These are phyloP conservation scores for Ceratocystis diversiconidia DNA, from an alignment of 2,329 filamentous ascomycete species.

Conservation along the genomic window DNA sequence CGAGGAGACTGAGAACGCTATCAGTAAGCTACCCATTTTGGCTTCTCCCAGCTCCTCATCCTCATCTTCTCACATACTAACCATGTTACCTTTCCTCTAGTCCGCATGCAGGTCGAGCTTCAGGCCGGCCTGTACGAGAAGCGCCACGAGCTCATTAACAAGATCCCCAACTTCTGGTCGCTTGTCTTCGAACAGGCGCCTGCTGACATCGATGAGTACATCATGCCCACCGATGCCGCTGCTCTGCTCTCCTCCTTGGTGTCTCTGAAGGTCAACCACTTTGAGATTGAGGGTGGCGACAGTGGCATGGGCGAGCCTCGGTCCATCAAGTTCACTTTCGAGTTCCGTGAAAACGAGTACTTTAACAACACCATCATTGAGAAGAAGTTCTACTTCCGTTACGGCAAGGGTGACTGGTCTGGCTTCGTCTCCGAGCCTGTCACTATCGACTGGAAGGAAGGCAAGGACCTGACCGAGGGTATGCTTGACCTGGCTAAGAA, in stretches of 20 bases:
- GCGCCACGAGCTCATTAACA: slow-evolving; percentile 53
- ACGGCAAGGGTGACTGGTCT: slow-evolving; percentile 49
- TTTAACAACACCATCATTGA: slow-evolving; percentile 66
- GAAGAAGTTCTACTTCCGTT: slow-evolving; percentile 85
- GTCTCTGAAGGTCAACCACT: slow-evolving; percentile 59
- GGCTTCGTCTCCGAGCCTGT: slow-evolving; percentile 82
- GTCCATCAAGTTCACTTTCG: slow-evolving; percentile 61
- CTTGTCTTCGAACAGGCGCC: slow-evolving; percentile 81
- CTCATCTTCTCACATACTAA: slow-evolving; percentile 16
- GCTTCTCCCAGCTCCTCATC: slow-evolving; percentile 9
- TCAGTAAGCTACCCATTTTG: slow-evolving; percentile 44
- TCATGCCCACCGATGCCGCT: slow-evolving; percentile 65
- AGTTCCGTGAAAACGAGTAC: slow-evolving; percentile 67
- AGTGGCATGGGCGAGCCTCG: slow-evolving; percentile 58
- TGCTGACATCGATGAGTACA: slow-evolving; percentile 72
- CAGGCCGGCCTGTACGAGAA: slow-evolving; percentile 60
- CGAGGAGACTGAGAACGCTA: slow-evolving; percentile 66
- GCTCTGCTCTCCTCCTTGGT: slow-evolving; percentile 56
- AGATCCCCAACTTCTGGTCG: slow-evolving; percentile 87
- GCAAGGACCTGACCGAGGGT: slow-evolving; percentile 70
- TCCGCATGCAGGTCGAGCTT: slow-evolving; percentile 57
- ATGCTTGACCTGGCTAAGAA: slow-evolving; percentile 59
- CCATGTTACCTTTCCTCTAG: slow-evolving; percentile 29
- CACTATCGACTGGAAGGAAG: slow-evolving; percentile 73
- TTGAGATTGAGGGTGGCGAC: slow-evolving; percentile 50